Conservation (phyloP, 345 rosid species). For the Eucalyptus globulus region DNA sequence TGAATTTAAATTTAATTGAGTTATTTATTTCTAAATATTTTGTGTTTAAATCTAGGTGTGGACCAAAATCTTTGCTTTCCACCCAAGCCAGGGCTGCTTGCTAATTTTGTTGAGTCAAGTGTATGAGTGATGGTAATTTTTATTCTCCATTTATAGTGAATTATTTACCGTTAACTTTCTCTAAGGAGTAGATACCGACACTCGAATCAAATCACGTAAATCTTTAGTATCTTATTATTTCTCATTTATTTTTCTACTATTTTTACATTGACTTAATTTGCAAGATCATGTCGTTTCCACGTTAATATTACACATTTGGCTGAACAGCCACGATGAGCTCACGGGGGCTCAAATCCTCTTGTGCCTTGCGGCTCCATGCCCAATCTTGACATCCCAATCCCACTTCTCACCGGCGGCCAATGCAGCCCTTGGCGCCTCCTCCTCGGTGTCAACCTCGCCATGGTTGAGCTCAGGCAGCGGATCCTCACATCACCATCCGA, state of each 20-base stretch:
- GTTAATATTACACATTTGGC: background rate
- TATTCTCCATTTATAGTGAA: accelerated
- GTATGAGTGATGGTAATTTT: accelerated
- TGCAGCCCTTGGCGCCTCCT: slow-evolving; percentile 5
- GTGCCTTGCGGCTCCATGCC: slow-evolving; percentile 5
- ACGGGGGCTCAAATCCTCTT: background rate
- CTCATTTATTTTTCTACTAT: no score
- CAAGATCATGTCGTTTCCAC: accelerated
- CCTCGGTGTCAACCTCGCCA: slow-evolving; percentile 71
- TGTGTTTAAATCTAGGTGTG: accelerated
- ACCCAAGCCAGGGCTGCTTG: no score
- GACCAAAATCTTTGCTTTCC: no score
- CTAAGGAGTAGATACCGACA: accelerated
- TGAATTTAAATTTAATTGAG: no score
- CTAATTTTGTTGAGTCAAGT: no score
- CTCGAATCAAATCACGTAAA: accelerated
- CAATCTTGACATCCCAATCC: slow-evolving; percentile 7
- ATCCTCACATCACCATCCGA: slow-evolving; percentile 69
- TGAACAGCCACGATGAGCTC: background rate
- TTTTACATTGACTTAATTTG: no score
- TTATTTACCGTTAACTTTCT: accelerated
- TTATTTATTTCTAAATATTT: no score
- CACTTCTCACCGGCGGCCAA: background rate
- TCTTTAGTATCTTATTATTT: no score
- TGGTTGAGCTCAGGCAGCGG: slow-evolving; percentile 88